Conservation (phyloP, 306 rosid genomes). For the Acacia melanoxylon region DNA sequence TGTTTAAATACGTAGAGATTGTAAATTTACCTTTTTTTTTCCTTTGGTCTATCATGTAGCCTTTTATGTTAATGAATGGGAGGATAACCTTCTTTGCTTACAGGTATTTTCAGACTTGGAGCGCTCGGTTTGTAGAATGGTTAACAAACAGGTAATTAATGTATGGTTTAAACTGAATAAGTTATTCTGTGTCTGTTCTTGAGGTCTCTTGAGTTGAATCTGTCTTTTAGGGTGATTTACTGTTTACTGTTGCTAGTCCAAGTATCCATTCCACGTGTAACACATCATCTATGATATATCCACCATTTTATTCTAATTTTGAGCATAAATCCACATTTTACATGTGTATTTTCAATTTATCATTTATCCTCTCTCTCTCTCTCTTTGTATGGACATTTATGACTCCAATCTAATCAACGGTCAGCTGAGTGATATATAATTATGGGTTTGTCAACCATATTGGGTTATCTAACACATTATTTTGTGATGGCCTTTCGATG, state of each 20-base stretch:
- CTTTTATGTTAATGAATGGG: constrained; percentile 4
- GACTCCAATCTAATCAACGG: background rate
- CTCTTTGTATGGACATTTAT: background rate
- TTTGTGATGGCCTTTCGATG: background rate
- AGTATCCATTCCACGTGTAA: background rate
- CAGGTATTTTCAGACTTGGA: constrained; percentile 98
- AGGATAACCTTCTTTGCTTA: constrained; percentile 19
- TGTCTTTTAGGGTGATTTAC: background rate
- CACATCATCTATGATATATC: background rate
- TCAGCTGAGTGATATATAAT: background rate
- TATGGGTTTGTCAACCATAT: constrained; percentile 2
- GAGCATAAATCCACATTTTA: constrained; percentile 5
- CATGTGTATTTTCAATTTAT: background rate
- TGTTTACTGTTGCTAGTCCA: background rate
- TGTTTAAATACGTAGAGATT: constrained; percentile 18
- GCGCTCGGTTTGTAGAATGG: constrained; percentile 95
- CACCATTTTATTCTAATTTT: background rate
- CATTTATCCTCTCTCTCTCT: constrained; percentile 1
- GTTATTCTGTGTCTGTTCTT: constrained; percentile 20
- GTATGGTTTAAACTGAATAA: constrained; percentile 19
- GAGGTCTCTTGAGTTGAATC: background rate
- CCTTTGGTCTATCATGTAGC: constrained; percentile 9
- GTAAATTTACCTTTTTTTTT: constrained; percentile 24
- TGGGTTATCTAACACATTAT: background rate
- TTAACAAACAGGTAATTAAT: constrained; percentile 79